Conservation (phyloP, 2,329 filamentous ascomycete genomes). For the Colletotrichum simmondsii region DNA sequence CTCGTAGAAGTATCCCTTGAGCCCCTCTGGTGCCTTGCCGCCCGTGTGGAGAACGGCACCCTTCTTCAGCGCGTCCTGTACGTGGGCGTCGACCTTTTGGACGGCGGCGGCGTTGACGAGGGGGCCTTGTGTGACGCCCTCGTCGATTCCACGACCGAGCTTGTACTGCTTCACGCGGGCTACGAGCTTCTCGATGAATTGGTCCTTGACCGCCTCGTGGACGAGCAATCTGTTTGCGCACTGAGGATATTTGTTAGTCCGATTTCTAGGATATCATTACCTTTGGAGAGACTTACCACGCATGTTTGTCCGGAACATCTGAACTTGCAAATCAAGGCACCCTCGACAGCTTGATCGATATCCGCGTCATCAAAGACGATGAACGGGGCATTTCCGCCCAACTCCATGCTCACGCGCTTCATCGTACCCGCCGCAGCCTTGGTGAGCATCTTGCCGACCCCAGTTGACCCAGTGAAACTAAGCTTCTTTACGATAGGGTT, state of each 20-base stretch:
- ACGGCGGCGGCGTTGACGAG: constrained; percentile 74
- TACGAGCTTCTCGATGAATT: constrained; percentile 60
- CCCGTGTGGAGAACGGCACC: constrained; percentile 69
- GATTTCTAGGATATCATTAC: fast-evolving
- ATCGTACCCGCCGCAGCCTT: constrained; percentile 75
- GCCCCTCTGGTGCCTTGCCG: constrained; percentile 66
- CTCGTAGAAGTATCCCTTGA: constrained; percentile 76
- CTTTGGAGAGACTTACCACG: constrained; percentile 48
- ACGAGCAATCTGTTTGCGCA: constrained; percentile 66
- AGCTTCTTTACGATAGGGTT: constrained; percentile 69
- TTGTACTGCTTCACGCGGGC: constrained; percentile 67
- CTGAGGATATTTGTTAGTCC: constrained; percentile 36
- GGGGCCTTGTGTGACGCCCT: constrained; percentile 68
- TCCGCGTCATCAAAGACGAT: constrained; percentile 82
- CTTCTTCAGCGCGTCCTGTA: constrained; percentile 70
- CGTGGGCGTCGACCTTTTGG: constrained; percentile 70
- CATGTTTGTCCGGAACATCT: constrained; percentile 79
- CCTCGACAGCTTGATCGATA: constrained; percentile 72
- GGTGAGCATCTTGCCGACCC: constrained; percentile 66
- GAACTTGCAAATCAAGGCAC: constrained; percentile 77
- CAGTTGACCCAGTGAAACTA: constrained; percentile 75
- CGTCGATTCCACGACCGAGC: constrained; percentile 65
- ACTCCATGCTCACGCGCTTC: constrained; percentile 80
- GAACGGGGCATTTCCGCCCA: constrained; percentile 80
- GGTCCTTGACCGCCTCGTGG: constrained; percentile 68